Conservation (phyloP, 2,329 filamentous ascomycete genomes). For the Remersonia thermophila region DNA sequence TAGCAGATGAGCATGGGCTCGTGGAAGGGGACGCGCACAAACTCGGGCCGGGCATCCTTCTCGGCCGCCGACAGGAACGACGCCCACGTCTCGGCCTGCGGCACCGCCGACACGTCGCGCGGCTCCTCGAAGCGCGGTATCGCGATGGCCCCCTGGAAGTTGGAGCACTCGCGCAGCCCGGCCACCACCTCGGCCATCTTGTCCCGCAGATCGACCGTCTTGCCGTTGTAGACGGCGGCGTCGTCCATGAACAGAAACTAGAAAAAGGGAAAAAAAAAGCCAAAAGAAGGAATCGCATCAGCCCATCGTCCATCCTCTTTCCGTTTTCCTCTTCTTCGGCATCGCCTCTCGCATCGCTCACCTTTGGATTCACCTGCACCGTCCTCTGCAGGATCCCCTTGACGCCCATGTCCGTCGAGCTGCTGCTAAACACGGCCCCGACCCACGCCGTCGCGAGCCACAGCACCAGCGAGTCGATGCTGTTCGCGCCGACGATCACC, state of each 20-base stretch:
- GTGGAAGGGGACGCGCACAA: constrained; percentile 53
- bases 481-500: constrained; percentile 63
- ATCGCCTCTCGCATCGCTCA: too few species aligned
- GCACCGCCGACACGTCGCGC: constrained; percentile 44
- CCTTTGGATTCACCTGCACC: constrained; percentile 60
- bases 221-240: constrained; percentile 66
- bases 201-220: constrained; percentile 53
- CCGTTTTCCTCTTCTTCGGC: too few species aligned
- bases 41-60: constrained; percentile 23
- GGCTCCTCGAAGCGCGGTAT: constrained; percentile 53
- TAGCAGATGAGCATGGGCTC: constrained; percentile 72
- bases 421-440: constrained; percentile 64
- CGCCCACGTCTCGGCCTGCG: constrained; percentile 32
- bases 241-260: constrained; percentile 75
- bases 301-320: too few species aligned
- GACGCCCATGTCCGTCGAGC: constrained; percentile 73
- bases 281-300: not conserved
- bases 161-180: constrained; percentile 46
- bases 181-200: constrained; percentile 58
- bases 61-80: constrained; percentile 29
- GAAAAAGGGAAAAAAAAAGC: constrained; percentile 2
- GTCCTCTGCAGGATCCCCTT: constrained; percentile 65
- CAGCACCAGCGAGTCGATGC: constrained; percentile 59
- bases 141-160: constrained; percentile 52
- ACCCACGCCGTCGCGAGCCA: constrained; percentile 58